phyloP scores from a whole-genome alignment of 176 grass and related monocot species.

The barley (Hordeum vulgare) region MorexV3_pseudomolecules_assembly NC_058520.1:255036066-255036565 shows the following conservation, averaged over 20 bases:
- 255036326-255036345: neutral
- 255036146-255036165: constrained; percentile 38
- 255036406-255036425: too few species aligned
- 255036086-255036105: constrained; percentile 16
- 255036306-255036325: neutral
- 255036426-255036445: too few species aligned
- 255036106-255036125: constrained; percentile 27
- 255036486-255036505: too few species aligned
- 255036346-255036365: neutral
- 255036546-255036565: too few species aligned
- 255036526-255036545: too few species aligned
- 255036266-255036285: neutral
- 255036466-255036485: too few species aligned
- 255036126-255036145: constrained; percentile 20
- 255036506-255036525: too few species aligned
- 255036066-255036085: constrained; percentile 19
- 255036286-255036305: constrained; percentile 4
- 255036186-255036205: neutral
- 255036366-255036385: neutral
- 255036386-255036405: neutral
- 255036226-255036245: constrained; percentile 34
- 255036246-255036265: constrained; percentile 19
- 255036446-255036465: too few species aligned
- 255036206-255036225: constrained; percentile 5
- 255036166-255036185: neutral